Percentiles rank a stretch among this genome's conserved stretches.
These are phyloP conservation scores for Fusarium sp. DNA, from an alignment of 2,329 filamentous ascomycete genomes.

Conservation along the genomic window DNA sequence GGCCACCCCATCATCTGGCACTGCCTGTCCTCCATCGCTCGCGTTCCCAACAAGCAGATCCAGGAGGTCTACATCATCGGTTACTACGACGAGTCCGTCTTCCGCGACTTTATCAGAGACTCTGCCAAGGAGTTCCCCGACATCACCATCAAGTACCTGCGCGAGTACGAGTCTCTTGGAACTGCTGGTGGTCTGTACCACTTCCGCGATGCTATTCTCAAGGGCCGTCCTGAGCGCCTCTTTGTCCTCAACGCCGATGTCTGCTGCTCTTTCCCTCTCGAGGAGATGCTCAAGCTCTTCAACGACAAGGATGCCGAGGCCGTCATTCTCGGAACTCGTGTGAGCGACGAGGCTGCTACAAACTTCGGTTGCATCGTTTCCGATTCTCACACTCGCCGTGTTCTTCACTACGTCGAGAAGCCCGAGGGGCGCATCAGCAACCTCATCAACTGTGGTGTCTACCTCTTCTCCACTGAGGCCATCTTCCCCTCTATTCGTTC, in stretches of 20 bases:
- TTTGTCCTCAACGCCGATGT: slow-evolving; percentile 99
- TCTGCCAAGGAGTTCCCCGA: slow-evolving; percentile 85
- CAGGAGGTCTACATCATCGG: slow-evolving; percentile 98
- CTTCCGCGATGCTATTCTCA: slow-evolving; percentile 98
- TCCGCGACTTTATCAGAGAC: slow-evolving; percentile 98
- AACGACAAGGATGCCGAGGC: slow-evolving; percentile 96
- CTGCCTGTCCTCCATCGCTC: slow-evolving; percentile 90
- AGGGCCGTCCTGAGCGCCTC: slow-evolving; percentile 92
- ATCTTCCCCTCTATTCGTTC: slow-evolving; percentile 96
- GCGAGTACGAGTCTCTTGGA: slow-evolving; percentile 96
- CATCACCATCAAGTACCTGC: slow-evolving; percentile 89
- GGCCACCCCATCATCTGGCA: slow-evolving; percentile 99
- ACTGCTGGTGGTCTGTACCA: slow-evolving; percentile 98
- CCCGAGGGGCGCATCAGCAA: slow-evolving; percentile 97
- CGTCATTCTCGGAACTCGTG: slow-evolving; percentile 92
- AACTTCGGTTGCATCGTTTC: slow-evolving; percentile 99
- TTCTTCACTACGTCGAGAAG: slow-evolving; percentile 99
- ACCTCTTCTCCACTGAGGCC: slow-evolving; percentile 93
- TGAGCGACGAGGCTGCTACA: slow-evolving; percentile 88
- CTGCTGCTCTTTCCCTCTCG: slow-evolving; percentile 97
- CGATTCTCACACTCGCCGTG: slow-evolving; percentile 91
- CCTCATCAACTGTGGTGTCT: slow-evolving; percentile 99
- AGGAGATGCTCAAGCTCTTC: slow-evolving; percentile 94
- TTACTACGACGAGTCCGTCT: slow-evolving; percentile 97
- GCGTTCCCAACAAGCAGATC: slow-evolving; percentile 81